Evolutionary conservation across 225 moss, liverwort and hornwort genomes (phyloP).

Genomic region (Takakia lepidozioides): DNA sequence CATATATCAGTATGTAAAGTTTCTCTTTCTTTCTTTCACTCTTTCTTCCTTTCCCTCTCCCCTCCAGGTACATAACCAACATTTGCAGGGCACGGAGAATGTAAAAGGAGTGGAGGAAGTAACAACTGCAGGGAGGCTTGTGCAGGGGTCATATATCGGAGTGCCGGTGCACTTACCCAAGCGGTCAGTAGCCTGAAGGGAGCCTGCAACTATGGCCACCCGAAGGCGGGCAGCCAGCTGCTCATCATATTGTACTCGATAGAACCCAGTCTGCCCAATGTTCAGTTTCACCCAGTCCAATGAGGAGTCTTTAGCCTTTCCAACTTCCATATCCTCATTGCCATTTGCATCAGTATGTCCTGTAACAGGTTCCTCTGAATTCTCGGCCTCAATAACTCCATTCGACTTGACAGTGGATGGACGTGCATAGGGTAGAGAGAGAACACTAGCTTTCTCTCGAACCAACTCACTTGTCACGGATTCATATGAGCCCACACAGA

Average conservation of each 20-base stretch:
- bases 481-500: conserved; percentile 54
- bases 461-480: conserved; percentile 44
- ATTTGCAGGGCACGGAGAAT: too few species aligned
- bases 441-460: conserved; percentile 48
- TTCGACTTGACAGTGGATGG: conserved; percentile 13
- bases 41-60: too few species aligned
- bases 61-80: too few species aligned
- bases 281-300: conserved; percentile 67
- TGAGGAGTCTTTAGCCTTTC: conserved; percentile 18
- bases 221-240: conserved; percentile 63
- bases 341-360: conserved; percentile 15
- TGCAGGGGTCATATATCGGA: background rate
- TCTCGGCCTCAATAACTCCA: conserved; percentile 22
- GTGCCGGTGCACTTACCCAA: conserved; percentile 35
- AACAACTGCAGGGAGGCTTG: too few species aligned
- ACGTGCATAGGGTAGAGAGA: conserved; percentile 23
- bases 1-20: too few species aligned
- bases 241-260: conserved; percentile 64
- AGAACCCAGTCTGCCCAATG: conserved; percentile 71
- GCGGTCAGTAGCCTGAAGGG: conserved; percentile 64
- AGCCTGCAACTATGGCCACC: conserved; percentile 44
- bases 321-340: conserved; percentile 15
- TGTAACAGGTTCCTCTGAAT: conserved; percentile 28
- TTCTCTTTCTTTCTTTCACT: too few species aligned
- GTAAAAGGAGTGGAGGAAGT: too few species aligned